Evolutionary conservation across 202 grass and related monocot species (phyloP), one percentile per base, ranked within the genome.

Genomic region (Thinopyrum obtusiflorum): DNA sequence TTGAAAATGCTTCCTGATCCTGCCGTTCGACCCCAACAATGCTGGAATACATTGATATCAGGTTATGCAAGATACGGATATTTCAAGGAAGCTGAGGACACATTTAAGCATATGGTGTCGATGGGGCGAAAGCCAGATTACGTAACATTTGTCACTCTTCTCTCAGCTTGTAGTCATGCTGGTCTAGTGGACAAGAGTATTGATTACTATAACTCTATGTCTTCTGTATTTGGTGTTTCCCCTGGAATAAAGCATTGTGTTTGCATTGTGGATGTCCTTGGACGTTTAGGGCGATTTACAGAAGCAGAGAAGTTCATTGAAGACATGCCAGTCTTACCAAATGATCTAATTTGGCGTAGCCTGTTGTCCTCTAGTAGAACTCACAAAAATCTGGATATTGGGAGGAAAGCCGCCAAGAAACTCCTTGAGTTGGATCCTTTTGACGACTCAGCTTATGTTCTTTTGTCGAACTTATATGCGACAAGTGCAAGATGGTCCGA

Each of bases 41-140:
- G 85, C 44, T 97, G 94, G 94, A 97, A 97, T 87, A 92, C 90
- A 68, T 76, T 97, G 66, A 92, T 97, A 88, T 97, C 94, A 77
- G 80, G 84, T 18, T 92, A 93, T 89, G 91, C 91, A 80, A 93
- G 62, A 71, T 89, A 92, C 65, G 94, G 94, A 10, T 80, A 78
- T 80, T 92, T 93, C 83, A 86, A 85, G 36, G 85, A 92, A 80
- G 94, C 91, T n/a, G 91, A 97, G 79, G 87, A 93, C 25, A 89
- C 85, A 33, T 97, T 97, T 84, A 82, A 82, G 66, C 82, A 89
- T 27, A 93, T 93, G 94, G 70, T 93, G 51, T 83, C 86, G 21
- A 44, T 72, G 47, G 87, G 91, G 60, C 39, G 11, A 68, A 92
- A 83, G 71, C 94, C 88, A 70, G 94, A 97, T 81, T 89, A 92